A percentile compares a stretch with the other conserved stretches of the same genome.
These are phyloP conservation scores for Cercis canadensis DNA, from an alignment of 306 rosid genomes.

Conservation along the genomic window DNA sequence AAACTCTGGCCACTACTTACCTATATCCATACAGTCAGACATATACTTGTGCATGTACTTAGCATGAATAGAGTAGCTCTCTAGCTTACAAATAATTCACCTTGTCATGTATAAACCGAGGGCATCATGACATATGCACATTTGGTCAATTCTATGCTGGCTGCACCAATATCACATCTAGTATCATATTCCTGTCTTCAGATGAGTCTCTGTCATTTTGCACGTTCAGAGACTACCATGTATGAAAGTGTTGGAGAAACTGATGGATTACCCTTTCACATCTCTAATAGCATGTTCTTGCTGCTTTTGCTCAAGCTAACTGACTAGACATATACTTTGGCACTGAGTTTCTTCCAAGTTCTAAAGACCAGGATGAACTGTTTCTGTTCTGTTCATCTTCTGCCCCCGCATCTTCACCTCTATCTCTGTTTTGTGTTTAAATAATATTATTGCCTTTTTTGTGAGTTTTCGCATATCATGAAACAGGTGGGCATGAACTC, in stretches of 20 bases:
- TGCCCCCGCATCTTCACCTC: conserved; percentile 22
- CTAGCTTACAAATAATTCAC: neutral
- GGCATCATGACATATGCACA: neutral
- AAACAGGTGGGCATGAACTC: conserved; percentile 82
- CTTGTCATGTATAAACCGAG: neutral
- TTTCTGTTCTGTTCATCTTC: conserved; percentile 15
- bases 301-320: neutral
- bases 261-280: neutral
- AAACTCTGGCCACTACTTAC: neutral
- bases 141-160: conserved; percentile 9
- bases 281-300: neutral
- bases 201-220: neutral
- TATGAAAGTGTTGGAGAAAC: neutral
- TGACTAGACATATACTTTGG: neutral
- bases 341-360: conserved; percentile 21
- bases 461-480: neutral
- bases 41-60: neutral
- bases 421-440: neutral
- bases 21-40: neutral
- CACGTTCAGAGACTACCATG: neutral
- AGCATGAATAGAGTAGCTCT: conserved; percentile 7
- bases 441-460: neutral
- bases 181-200: neutral
- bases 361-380: conserved; percentile 4
- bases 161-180: neutral